Evolutionary conservation across 108 stramenopile species (phyloP).

Genomic region (Fragilaria crotonensis): DNA sequence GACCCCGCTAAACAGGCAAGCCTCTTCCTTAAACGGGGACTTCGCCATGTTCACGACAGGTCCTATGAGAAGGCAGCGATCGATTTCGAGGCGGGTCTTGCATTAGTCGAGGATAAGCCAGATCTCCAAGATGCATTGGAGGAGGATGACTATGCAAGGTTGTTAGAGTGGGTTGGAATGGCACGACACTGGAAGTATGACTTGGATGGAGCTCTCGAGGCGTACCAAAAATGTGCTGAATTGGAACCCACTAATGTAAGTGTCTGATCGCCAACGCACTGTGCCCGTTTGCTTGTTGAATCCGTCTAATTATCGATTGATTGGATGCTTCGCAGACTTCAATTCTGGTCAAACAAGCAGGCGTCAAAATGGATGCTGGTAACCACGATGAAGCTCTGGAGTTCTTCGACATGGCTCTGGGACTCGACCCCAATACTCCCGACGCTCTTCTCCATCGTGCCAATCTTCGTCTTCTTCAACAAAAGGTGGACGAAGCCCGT

Average conservation of each 20-base stretch:
- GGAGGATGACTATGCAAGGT: constrained; percentile 52
- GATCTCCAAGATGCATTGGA: constrained; percentile 39
- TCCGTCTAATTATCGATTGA: no score
- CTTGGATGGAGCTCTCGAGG: constrained; percentile 58
- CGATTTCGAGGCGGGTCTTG: constrained; percentile 63
- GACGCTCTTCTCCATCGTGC: constrained; percentile 86
- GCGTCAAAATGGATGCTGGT: constrained; percentile 81
- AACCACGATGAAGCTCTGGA: constrained; percentile 58
- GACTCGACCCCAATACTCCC: constrained; percentile 58
- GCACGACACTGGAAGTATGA: constrained; percentile 82
- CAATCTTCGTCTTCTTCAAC: constrained; percentile 79
- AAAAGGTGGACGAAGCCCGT: constrained; percentile 50
- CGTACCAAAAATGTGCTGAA: constrained; percentile 68
- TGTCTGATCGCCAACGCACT: no score
- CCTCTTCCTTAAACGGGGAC: constrained; percentile 60
- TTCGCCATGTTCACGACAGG: constrained; percentile 67
- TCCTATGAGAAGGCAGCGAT: constrained; percentile 42
- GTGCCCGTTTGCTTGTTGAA: no score
- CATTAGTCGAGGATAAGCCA: constrained; percentile 36
- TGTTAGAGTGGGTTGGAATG: constrained; percentile 89
- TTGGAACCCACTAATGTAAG: constrained; percentile 79
- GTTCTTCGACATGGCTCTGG: constrained; percentile 69
- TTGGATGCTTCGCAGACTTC: no score
- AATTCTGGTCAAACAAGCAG: constrained; percentile 80
- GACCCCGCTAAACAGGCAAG: constrained; percentile 27